Conservation (phyloP, 805 yeast genomes). For the Lipomyces mesembrius region DNA sequence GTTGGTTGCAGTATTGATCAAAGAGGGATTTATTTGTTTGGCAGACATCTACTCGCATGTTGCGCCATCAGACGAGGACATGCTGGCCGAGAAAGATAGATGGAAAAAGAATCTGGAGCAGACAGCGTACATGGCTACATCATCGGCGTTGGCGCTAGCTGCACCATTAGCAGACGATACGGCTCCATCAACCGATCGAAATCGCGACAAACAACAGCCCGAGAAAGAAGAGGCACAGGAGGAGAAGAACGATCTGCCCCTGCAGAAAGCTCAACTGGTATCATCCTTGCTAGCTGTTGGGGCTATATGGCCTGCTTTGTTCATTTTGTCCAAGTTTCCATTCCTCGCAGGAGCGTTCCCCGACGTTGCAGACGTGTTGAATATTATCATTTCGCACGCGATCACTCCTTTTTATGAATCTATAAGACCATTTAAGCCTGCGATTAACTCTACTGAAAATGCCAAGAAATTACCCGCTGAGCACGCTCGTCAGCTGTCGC, state of each 20-base stretch:
- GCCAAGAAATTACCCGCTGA: conserved; percentile 17
- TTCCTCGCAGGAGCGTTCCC: conserved; percentile 60
- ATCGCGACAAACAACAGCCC: conserved; percentile 44
- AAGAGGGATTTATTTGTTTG: conserved; percentile 67
- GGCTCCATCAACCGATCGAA: not conserved
- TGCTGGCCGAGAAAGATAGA: conserved; percentile 51
- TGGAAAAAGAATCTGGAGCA: conserved; percentile 58
- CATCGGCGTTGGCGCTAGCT: conserved; percentile 84
- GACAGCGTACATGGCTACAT: conserved; percentile 62
- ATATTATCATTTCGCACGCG: conserved; percentile 55
- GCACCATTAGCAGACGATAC: conserved; percentile 73
- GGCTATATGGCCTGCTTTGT: conserved; percentile 63
- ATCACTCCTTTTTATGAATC: conserved; percentile 55
- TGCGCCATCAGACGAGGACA: conserved; percentile 56
- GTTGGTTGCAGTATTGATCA: conserved; percentile 61
- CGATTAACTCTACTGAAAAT: conserved; percentile 13
- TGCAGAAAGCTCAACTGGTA: conserved; percentile 55
- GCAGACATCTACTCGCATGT: conserved; percentile 63
- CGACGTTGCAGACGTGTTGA: conserved; percentile 54
- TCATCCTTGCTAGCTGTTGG: conserved; percentile 63
- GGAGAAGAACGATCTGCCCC: conserved; percentile 17
- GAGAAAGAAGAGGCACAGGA: conserved; percentile 18
- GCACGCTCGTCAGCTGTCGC: not conserved
- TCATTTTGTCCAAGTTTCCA: conserved; percentile 64
- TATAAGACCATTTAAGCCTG: conserved; percentile 6